Evolutionary conservation across 495 filamentous ascomycete genomes (phyloP).

Genomic region (Neurospora discreta): DNA sequence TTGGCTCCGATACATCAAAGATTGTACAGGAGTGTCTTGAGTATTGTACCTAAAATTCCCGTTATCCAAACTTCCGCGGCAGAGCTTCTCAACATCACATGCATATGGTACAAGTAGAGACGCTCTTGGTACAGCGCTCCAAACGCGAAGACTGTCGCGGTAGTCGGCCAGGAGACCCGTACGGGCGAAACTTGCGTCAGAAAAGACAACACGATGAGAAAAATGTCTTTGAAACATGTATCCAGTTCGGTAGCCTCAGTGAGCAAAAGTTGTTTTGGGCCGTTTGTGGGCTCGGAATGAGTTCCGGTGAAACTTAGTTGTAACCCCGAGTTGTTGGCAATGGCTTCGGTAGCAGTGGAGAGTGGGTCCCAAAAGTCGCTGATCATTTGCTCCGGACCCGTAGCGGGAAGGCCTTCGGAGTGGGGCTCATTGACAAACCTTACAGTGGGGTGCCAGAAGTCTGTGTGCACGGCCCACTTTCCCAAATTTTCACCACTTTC

Average conservation of each 20-base stretch:
- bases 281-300: not conserved
- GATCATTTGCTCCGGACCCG: not conserved
- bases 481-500: too few relatives aligned
- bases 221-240: not conserved
- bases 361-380: not conserved
- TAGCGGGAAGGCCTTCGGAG: not conserved
- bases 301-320: not conserved
- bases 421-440: not conserved
- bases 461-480: too few relatives aligned
- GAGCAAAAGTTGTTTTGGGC: not conserved
- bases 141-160: not conserved
- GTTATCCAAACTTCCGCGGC: not conserved
- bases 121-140: not conserved
- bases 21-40: not conserved
- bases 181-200: not conserved
- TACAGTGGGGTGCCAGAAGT: too few relatives aligned
- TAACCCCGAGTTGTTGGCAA: not conserved
- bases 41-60: not conserved
- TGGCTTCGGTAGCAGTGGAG: not conserved
- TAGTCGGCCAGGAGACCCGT: not conserved
- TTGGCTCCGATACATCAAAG: not conserved
- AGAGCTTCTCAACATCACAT: not conserved
- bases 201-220: not conserved
- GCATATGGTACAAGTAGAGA: not conserved
- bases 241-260: not conserved